Evolutionary conservation across 176 grass and related monocot species (phyloP), one percentile per base, ranked within the genome.

Genomic region (Dactylis glomerata): DNA sequence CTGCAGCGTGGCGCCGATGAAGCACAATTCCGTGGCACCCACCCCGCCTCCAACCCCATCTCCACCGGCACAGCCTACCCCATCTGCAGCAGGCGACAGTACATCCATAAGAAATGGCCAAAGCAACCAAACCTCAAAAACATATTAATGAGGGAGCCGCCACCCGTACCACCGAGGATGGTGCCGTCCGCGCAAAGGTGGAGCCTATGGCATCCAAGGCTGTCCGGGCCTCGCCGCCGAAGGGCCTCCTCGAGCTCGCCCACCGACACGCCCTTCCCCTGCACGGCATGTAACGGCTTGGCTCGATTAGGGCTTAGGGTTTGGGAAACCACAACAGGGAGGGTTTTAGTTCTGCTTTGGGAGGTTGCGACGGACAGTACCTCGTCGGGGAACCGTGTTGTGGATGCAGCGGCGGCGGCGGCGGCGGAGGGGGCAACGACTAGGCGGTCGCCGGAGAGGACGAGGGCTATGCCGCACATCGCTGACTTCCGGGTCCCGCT

Each of bases 401-500:
- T 13, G 67, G 40, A 63, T 74, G 24, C 41, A 8, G 44, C 61
- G 5, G 17, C 41, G 13, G 59, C 16, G 51, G 41, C 52, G 84
- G 79, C 33, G 63, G 42, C 6, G 54, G 22, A 58, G 67, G 80
- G 68, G 13, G 51, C 46, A 17, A 87, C 68, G 13, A 90, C 28
- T 27, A 80, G 68, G 47, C 68, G 38, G 58, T 79, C 87, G 58
- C 90, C 86, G 15, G 89, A 95, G 42, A 95, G 69, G 77, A 95
- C 47, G 33, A 98, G 81, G 47, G 91, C 88, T 61, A 95, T 95
- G 68, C 93, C 93, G 19, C 93, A 98, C 96, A 95, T 95, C n/a
- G 79, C 68, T 75, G 80, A 67, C 82, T 74, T 12, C 8, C 3
- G 5, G 72, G 57, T 11, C 82, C 82, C 41, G 20, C 41, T 46